phyloP scores from a whole-genome alignment of 345 rosid species.

The Hibiscus mutabilis region DNA sequence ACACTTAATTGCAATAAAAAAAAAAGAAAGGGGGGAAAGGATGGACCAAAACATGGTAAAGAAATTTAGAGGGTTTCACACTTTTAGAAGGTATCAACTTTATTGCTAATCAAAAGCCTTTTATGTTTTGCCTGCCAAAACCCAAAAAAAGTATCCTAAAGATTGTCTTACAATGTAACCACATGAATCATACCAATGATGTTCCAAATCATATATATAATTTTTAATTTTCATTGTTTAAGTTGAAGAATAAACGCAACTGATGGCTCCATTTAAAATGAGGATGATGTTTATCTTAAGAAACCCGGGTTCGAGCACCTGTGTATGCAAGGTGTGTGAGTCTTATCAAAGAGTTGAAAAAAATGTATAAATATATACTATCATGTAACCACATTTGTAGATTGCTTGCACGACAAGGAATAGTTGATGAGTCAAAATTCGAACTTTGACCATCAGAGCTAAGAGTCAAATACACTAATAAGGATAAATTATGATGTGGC shows the following conservation, averaged over 20 bases:
- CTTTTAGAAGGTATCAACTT: not conserved
- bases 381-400: not conserved
- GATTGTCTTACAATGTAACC: not conserved
- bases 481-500: no score
- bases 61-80: not conserved
- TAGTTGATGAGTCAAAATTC: not conserved
- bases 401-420: not conserved
- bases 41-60: not conserved
- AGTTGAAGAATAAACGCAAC: not conserved
- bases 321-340: no score
- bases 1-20: constrained; percentile 1
- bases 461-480: not conserved
- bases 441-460: not conserved
- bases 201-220: not conserved
- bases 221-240: no score
- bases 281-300: no score
- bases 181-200: not conserved
- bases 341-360: no score
- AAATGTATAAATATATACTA: no score
- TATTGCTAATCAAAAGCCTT: constrained; percentile 2
- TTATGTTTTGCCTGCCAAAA: not conserved
- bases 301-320: no score
- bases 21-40: not conserved
- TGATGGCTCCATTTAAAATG: no score
- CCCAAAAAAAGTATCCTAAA: not conserved